Conservation (phyloP, 2,329 filamentous ascomycete genomes). For the Catunica adiposa region DNA sequence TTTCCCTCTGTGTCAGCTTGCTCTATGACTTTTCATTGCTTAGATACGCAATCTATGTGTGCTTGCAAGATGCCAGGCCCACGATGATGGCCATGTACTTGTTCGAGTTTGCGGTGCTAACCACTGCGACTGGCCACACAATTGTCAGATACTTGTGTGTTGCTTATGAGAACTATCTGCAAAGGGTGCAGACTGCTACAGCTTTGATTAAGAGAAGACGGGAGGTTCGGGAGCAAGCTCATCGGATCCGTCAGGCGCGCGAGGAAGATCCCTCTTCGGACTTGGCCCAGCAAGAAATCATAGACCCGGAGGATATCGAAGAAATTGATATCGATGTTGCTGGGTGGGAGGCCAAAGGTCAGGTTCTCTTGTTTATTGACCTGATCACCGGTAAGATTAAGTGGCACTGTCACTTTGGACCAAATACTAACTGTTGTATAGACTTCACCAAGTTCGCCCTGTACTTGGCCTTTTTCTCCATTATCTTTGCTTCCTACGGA, state of each 20-base stretch:
- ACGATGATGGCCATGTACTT: slow-evolving; percentile 99
- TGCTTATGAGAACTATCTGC: slow-evolving; percentile 59
- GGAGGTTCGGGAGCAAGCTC: slow-evolving; percentile 46
- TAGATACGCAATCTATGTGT: slow-evolving; percentile 62
- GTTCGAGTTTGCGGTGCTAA: slow-evolving; percentile 86
- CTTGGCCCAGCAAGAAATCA: slow-evolving; percentile 25
- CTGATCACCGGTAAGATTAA: slow-evolving; percentile 53
- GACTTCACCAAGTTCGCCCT: slow-evolving; percentile 85
- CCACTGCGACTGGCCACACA: slow-evolving; percentile 66
- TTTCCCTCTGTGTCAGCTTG: slow-evolving; percentile 65
- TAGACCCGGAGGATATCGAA: slow-evolving; percentile 60
- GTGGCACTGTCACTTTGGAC: neutral
- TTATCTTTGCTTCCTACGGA: slow-evolving; percentile 85
- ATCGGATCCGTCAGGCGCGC: slow-evolving; percentile 33
- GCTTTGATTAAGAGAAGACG: slow-evolving; percentile 51
- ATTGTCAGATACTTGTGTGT: slow-evolving; percentile 62
- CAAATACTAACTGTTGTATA: slow-evolving; percentile 20
- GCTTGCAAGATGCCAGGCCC: slow-evolving; percentile 73
- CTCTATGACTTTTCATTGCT: slow-evolving; percentile 68
- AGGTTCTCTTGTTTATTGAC: slow-evolving; percentile 80
- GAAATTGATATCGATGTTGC: slow-evolving; percentile 91
- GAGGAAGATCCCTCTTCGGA: slow-evolving; percentile 32
- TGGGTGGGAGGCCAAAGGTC: slow-evolving; percentile 90
- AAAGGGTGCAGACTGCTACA: slow-evolving; percentile 54
- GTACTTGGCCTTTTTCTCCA: slow-evolving; percentile 82